A percentile compares a stretch with the other conserved stretches of the same genome.
These are phyloP conservation scores for Neurospora sp. DNA, from an alignment of 495 filamentous ascomycete genomes.

Conservation along the genomic window DNA sequence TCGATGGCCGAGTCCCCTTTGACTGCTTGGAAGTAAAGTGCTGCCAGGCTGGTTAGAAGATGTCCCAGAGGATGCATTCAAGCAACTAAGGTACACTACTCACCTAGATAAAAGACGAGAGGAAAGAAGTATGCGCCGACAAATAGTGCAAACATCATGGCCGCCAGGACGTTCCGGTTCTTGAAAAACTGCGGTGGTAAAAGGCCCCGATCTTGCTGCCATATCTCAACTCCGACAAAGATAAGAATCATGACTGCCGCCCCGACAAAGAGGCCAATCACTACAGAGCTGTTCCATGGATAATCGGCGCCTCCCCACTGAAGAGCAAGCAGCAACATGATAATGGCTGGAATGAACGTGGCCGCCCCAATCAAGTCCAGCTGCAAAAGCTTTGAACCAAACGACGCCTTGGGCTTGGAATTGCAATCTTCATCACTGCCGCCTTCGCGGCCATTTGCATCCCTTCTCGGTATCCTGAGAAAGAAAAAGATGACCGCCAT, in stretches of 20 bases:
- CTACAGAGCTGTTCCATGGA: slow-evolving; percentile 49
- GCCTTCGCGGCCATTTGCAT: too few relatives aligned
- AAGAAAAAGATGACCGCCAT: slow-evolving; percentile 47
- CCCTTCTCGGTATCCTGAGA: slow-evolving; percentile 9
- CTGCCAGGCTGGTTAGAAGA: too few relatives aligned
- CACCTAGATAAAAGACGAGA: too few relatives aligned
- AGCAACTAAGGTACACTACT: too few relatives aligned
- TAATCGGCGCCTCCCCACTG: slow-evolving; percentile 71
- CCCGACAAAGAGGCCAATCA: slow-evolving; percentile 60
- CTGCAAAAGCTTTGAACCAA: slow-evolving; percentile 16
- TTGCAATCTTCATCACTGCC: too few relatives aligned
- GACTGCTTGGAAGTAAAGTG: slow-evolving; percentile 60
- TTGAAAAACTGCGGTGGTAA: too few relatives aligned
- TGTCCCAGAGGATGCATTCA: too few relatives aligned
- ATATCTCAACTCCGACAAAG: slow-evolving; percentile 33
- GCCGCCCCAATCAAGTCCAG: slow-evolving; percentile 58
- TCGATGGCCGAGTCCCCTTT: slow-evolving; percentile 33
- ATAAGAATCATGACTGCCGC: slow-evolving; percentile 46
- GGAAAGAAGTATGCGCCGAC: too few relatives aligned
- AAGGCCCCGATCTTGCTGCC: slow-evolving; percentile 47
- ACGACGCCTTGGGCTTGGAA: too few relatives aligned
- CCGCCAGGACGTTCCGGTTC: too few relatives aligned
- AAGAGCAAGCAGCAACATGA: slow-evolving; percentile 64
- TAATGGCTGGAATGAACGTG: slow-evolving; percentile 57
- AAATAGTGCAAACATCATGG: too few relatives aligned